These are phyloP conservation scores for Caloboletus firmus DNA, from an alignment of 1,284 basidiomycete species.

Conservation along the genomic window DNA sequence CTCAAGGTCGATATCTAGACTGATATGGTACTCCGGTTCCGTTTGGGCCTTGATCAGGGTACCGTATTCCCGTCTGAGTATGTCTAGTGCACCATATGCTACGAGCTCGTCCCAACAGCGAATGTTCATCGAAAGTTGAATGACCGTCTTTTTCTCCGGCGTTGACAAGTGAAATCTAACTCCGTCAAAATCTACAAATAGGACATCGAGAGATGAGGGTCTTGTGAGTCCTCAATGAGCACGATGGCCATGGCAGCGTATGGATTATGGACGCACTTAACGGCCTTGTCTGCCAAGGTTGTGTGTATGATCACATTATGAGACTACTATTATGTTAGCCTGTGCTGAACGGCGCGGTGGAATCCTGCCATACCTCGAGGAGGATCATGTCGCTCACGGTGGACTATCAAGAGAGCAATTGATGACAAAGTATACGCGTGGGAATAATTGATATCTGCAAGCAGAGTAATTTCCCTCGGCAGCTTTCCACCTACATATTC, in stretches of 20 bases:
- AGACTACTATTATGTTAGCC: constrained; percentile 48
- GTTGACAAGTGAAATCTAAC: constrained; percentile 94
- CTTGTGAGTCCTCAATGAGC: constrained; percentile 44
- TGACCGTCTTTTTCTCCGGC: constrained; percentile 76
- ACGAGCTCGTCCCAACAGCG: constrained; percentile 96
- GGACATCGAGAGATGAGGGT: constrained; percentile 87
- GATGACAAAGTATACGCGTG: constrained; percentile 28
- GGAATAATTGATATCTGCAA: constrained; percentile 29
- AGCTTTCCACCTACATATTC: constrained; percentile 13
- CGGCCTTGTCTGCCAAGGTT: constrained; percentile 86
- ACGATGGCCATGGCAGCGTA: constrained; percentile 4
- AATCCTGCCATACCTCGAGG: constrained; percentile 54
- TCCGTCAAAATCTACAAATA: constrained; percentile 97
- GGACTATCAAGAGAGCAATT: not conserved
- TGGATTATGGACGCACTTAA: constrained; percentile 55
- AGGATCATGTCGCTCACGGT: constrained; percentile 55
- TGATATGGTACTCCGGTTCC: constrained; percentile 90
- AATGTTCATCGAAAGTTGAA: constrained; percentile 94
- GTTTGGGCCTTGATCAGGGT: constrained; percentile 58
- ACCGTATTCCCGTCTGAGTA: constrained; percentile 86
- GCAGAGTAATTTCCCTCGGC: constrained; percentile 27
- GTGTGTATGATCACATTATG: constrained; percentile 93
- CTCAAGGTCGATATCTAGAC: constrained; percentile 85
- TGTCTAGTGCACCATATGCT: constrained; percentile 80
- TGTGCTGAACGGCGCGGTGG: constrained; percentile 2